Evolutionary conservation across 169 alveolate species (phyloP).

Genomic region (Plasmodium malariae): DNA sequence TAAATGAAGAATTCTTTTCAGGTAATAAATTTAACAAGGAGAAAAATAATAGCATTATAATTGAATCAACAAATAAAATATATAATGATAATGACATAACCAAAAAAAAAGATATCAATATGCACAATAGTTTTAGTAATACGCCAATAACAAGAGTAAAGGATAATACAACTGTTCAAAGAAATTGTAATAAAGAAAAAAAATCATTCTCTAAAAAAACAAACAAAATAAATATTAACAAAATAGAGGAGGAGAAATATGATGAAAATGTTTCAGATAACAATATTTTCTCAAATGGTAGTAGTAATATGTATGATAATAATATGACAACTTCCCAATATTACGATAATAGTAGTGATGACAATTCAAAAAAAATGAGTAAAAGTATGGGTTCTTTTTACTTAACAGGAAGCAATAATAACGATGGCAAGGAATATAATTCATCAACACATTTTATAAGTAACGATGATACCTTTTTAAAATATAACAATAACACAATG

Average conservation of each 20-base stretch:
- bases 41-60: too few species aligned
- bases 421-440: neutral
- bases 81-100: too few species aligned
- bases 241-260: constrained; percentile 3
- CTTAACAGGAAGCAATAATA: neutral
- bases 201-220: too few species aligned
- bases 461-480: neutral
- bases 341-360: neutral
- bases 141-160: too few species aligned
- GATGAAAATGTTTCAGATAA: neutral
- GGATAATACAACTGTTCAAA: too few species aligned
- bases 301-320: constrained; percentile 10
- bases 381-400: neutral
- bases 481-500: neutral
- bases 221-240: neutral
- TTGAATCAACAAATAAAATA: too few species aligned
- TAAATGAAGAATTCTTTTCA: neutral
- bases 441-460: neutral
- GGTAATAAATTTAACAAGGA: too few species aligned
- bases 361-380: neutral
- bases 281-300: neutral
- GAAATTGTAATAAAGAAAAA: neutral
- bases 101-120: too few species aligned
- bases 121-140: too few species aligned
- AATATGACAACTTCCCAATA: constrained; percentile 34